Evolutionary conservation across 1,284 basidiomycete genomes (phyloP), one percentile per base, ranked within the genome.

Genomic region (Phlebopus sp.): DNA sequence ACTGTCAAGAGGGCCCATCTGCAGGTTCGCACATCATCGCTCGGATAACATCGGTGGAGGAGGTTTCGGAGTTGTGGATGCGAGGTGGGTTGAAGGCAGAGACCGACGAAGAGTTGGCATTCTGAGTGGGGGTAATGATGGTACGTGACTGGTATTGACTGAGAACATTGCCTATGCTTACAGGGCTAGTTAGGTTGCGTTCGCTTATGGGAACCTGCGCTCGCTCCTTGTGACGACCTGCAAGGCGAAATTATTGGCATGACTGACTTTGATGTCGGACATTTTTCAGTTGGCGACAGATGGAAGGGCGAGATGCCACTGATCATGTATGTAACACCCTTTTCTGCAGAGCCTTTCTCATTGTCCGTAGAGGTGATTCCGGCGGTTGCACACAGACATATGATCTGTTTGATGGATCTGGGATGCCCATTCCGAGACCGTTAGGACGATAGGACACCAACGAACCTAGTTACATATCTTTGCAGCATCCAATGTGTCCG

Each of bases 61-160:
- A 13, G 61, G 66, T 3, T 85, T 68, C 61, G 85, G 85, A 0
- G 63, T 85, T 25, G 71, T 77, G 1, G 69, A 76, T 31, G 68
- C 72, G n/a, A 64, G 76, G 36, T 88, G 86, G 85, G 64, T 81
- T 14, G 66, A 78, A 38, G 70, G 68, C 6, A 60, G 59, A 45
- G 59, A 68, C 2, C 57, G 63, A 14, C 60, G 67, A n/a, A 62
- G 65, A 23, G 60, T 75, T 7, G 76, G 78, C 2, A 66, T 88
- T 15, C 62, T 83, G 29, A 84, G 77, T 14, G 82, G 79, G 4
- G 85, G 84, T 0, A 70, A 75, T 40, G 84, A 88, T 60, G 85
- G 84, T 84, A 56, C 54, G 74, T 51, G 50, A 14, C 23, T 44
- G 18, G 15, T 8, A 43, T 37, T 31, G 18, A 45, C 49, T 11